Base-by-base conservation (phyloP, 495 filamentous ascomycete genomes). In the Trichoderma parareesei region DNA sequence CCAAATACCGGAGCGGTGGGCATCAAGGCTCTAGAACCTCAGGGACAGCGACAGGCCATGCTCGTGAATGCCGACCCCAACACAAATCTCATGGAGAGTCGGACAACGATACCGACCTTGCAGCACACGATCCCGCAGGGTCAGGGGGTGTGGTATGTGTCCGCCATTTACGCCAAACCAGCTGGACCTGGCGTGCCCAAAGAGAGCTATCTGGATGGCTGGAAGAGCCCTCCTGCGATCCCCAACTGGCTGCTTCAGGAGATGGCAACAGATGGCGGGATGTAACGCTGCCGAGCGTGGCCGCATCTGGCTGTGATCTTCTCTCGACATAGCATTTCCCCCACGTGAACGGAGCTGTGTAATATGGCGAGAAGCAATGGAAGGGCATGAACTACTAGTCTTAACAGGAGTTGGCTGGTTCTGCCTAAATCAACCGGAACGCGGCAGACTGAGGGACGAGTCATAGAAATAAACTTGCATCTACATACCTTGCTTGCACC, bases 11-110 rank as follows among this genome's bases (percentile, higher is more conserved):
- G 90, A 0, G 88, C 87, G 40, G 87, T 90, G 11, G 89, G 89
- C 0, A 87, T 91, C 64, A 79, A 80, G 38, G 88, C 87, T 66
- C 69, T 91, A 16, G 78, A 84, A 43, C 64, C 70, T 0, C 63
- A 63, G 37, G 64, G 14, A 0, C 64, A 61, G 1, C 70, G 69
- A 44, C 62, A 44, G 27, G 62, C 62, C 18, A 71, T 72, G 10
- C 76, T 88, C 61, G 85, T 91, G 41, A 84, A 89, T 61, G 87
- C 87, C 2, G 90, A 93, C 72, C 88, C 89, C 1, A 92, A 93
- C 71, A 86, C 87, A 43, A 92, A 92, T 70, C 72, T 92, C 46
- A 81, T 91, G 0, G 83, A 89, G 74, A 83, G 85, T 42, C 74
- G 89, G 62, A 90, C 87, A 0, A 77, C 88, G 48, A 79, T 92